Base-by-base conservation (phyloP, 1,139 yeast species). In the Debaryomyces sp. region DNA sequence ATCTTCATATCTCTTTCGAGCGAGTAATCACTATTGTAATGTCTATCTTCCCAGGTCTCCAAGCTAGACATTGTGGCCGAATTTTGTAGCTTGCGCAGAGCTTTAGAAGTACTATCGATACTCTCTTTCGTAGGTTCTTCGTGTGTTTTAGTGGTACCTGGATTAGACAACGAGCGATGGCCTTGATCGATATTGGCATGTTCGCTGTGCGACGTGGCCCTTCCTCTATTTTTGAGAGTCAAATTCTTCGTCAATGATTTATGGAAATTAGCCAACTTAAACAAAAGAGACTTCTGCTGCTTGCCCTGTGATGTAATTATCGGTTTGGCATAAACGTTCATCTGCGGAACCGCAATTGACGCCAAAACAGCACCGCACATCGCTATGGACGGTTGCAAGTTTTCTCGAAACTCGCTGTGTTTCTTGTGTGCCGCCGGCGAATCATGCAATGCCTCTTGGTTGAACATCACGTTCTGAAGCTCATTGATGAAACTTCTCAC, bases 401-500 rank as follows among this genome's bases (percentile, higher is more conserved):
- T 94, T 63, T 92, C 97, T 50, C 94, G 75, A 61, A 91, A 85
- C 48, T 77, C 81, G 27, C 70, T 71, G 21, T 64, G 40, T 23
- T 60, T 51, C 13, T 41, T 37, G 13, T 41, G 35, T 2, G 22
- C 34, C 9, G 17, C 27, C 6, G 26, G 22, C 13, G 40, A 15
- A 17, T 45, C 44, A 13, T 24, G n/a, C 4, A 22, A 12, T 5
- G 41, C 52, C 3, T 71, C 68, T 15, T 68, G 77, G 56, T 85
- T 88, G 66, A 92, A 94, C 50, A 92, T 66, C 47, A 89, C 81
- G 55, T 83, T 85, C 63, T 94, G 99, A 17, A 92, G 71, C 50
- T 82, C 83, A 67, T 90, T 94, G 48, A 89, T 77, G 47, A 92
- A 80, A 46, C 89, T 73, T 59, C 96, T 78, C 41, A 96, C 96